These are phyloP conservation scores for Saccharomyces hybrid DNA, from an alignment of 1,139 yeast species.

Conservation along the genomic window DNA sequence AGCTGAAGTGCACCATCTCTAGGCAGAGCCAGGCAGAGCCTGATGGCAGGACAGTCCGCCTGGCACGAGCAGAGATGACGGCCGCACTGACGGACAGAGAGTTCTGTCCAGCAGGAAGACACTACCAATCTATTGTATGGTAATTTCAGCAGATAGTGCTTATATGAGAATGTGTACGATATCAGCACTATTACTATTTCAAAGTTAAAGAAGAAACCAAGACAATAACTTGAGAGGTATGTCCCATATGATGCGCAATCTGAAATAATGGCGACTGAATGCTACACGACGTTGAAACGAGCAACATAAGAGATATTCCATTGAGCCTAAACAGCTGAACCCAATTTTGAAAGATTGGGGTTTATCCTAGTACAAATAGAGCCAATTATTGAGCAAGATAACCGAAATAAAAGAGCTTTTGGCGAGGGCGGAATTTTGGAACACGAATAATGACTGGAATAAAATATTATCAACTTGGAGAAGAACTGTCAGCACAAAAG, in stretches of 20 bases:
- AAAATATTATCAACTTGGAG: background rate
- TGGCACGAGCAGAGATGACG: background rate
- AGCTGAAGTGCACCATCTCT: background rate
- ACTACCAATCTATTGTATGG: background rate
- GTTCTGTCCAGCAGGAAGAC: background rate
- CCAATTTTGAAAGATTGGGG: background rate
- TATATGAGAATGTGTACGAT: background rate
- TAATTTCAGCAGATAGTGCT: background rate
- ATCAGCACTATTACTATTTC: background rate
- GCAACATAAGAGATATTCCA: background rate
- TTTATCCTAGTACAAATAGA: background rate
- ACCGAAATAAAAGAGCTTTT: background rate
- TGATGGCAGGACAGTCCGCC: background rate
- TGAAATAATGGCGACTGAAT: background rate
- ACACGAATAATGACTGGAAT: background rate
- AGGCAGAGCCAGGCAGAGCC: background rate
- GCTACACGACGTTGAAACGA: background rate
- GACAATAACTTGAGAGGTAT: slow-evolving; percentile 1
- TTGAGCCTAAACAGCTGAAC: background rate
- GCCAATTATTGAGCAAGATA: background rate
- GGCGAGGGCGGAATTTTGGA: background rate
- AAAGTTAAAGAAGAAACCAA: background rate
- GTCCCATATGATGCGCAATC: background rate
- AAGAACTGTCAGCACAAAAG: background rate
- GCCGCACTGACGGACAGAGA: background rate